A percentile compares a stretch with the other conserved stretches of the same genome.
phyloP scores from a whole-genome alignment of 805 yeast species.

The Saccharomycopsis sp. region DNA sequence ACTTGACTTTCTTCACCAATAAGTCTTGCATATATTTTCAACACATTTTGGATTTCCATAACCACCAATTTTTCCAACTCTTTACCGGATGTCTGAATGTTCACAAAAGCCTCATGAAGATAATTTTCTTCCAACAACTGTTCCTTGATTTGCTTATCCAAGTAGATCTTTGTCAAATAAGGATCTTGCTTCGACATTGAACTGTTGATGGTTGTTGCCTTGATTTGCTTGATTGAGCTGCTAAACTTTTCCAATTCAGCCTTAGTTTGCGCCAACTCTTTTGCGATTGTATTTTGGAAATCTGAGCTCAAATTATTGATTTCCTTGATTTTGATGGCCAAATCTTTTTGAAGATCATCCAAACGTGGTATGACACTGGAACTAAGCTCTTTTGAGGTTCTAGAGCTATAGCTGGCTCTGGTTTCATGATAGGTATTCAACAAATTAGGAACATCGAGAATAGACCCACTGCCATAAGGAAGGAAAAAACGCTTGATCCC shows the following conservation, averaged over 20 bases:
- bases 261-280: constrained; percentile 62
- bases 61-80: constrained; percentile 85
- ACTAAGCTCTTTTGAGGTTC: constrained; percentile 51
- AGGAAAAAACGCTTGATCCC: constrained; percentile 37
- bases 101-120: constrained; percentile 79
- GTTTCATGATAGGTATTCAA: constrained; percentile 47
- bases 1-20: constrained; percentile 67
- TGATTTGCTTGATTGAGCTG: constrained; percentile 59
- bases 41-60: constrained; percentile 74
- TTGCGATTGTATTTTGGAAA: constrained; percentile 65
- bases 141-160: constrained; percentile 69
- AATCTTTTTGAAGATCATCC: constrained; percentile 63
- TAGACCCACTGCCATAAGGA: constrained; percentile 50
- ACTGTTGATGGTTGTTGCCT: constrained; percentile 34
- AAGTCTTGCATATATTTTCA: constrained; percentile 61
- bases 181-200: constrained; percentile 65
- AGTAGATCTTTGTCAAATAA: constrained; percentile 55
- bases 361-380: constrained; percentile 48
- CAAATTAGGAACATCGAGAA: constrained; percentile 51
- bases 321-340: constrained; percentile 77
- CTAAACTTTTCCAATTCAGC: constrained; percentile 42
- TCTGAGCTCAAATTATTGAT: constrained; percentile 76
- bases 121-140: constrained; percentile 80
- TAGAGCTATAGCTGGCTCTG: constrained; percentile 48
- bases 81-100: constrained; percentile 79